Base-by-base conservation (phyloP, 73 alveolate species). In the Paramecium caudatum region DNA sequence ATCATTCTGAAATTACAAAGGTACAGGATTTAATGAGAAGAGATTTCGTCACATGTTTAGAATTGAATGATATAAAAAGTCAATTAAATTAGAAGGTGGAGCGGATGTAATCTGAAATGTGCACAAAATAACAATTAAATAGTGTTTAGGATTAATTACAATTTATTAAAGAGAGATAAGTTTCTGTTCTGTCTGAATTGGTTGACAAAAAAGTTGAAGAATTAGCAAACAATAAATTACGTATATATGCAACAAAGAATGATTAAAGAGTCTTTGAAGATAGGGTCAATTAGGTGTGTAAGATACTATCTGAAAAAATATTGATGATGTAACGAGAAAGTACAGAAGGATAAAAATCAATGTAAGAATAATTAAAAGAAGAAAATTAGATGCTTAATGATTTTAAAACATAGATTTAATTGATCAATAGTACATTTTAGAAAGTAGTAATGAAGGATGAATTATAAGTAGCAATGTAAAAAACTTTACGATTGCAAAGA, bases 11-110 rank as follows among this genome's bases (percentile, higher is more conserved):
- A 55, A 55, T 55, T 6, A 55, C 80, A 19, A 55, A 55, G 16
- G 80, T 55, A 9, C 30, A 55, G 30, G 80, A 55, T 55, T 23
- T 55, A 55, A 55, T 55, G 80, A 55, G 80, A 55, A 55, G 80
- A 23, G 80, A 55, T 21, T 55, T 55, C 30, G 80, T 55, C 10
- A 55, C 80, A 27, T 55, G 80, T 55, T 10, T 55, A 10, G 80
- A 55, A 55, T 55, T 55, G 23, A 43, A 55, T 23, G 12, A 55
- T 55, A 55, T 55, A 7, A 55, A 55, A 23, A 55, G 30, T 23
- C n/a, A 55, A 43, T 27, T 55, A 27, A 37, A 55, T 19, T 55
- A 55, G 12, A 55, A 43, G 16, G 4, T 55, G 30, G 80, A 55
- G 10, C 3, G 80, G 13, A 10, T 55, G 46, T 10, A 55, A 55